Evolutionary conservation across 148 eudicot genomes (phyloP).

Genomic region (Rhododendron simsii): DNA sequence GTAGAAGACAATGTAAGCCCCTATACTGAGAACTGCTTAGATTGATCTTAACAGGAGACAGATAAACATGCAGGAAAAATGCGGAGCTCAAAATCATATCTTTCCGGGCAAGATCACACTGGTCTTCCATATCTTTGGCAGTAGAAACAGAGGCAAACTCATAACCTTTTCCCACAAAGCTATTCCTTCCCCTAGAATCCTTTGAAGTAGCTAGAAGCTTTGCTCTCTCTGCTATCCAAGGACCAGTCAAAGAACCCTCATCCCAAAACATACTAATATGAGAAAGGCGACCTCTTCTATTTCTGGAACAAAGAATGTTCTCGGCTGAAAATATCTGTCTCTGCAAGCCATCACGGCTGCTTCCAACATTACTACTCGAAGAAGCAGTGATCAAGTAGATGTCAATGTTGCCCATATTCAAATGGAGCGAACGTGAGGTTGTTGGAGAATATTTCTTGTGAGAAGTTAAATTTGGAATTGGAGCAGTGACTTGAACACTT

Average conservation of each 20-base stretch:
- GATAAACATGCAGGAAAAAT: constrained; percentile 50
- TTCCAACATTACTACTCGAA: constrained; percentile 20
- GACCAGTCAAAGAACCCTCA: constrained; percentile 55
- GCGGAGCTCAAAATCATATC: constrained; percentile 71
- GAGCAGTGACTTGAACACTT: constrained; percentile 28
- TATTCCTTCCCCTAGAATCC: constrained; percentile 36
- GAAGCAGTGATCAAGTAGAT: constrained; percentile 39
- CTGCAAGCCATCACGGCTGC: constrained; percentile 15
- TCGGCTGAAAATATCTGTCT: constrained; percentile 32
- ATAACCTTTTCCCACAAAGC: constrained; percentile 33
- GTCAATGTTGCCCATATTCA: constrained; percentile 50
- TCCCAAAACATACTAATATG: constrained; percentile 71
- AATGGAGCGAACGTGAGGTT: constrained; percentile 51
- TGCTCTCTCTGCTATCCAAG: constrained; percentile 64
- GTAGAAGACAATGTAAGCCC: constrained; percentile 38
- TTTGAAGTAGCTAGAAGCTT: constrained; percentile 65
- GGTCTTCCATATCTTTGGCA: constrained; percentile 44
- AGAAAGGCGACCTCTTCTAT: constrained; percentile 35
- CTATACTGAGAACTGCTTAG: constrained; percentile 46
- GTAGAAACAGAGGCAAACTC: constrained; percentile 79
- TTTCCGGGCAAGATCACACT: constrained; percentile 36
- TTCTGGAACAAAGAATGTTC: constrained; percentile 45
- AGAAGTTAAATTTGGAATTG: constrained; percentile 22
- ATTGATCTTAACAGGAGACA: constrained; percentile 44
- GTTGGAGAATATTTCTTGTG: constrained; percentile 28